Evolutionary conservation across 2,329 filamentous ascomycete genomes (phyloP).

Genomic region (Colletotrichum liaoningense): DNA sequence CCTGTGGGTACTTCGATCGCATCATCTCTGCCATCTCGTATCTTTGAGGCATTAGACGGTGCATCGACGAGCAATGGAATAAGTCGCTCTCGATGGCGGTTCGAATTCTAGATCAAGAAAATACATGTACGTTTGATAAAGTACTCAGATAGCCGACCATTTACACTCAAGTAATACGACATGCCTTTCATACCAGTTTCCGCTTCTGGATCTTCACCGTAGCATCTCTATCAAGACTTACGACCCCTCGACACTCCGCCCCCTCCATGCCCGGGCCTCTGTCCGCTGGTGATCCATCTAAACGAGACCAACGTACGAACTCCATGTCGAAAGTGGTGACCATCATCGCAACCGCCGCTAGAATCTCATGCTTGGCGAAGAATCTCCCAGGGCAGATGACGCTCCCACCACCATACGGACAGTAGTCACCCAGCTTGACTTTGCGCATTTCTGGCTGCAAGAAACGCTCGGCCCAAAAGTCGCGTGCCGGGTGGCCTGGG

Average conservation of each 20-base stretch:
- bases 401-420: constrained; percentile 41
- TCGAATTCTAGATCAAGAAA: not conserved
- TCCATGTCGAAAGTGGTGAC: constrained; percentile 38
- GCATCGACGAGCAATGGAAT: too few species aligned
- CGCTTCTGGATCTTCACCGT: constrained; percentile 34
- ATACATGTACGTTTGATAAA: not conserved
- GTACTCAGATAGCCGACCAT: not conserved
- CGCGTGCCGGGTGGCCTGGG: constrained; percentile 31
- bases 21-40: not conserved
- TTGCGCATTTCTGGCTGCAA: constrained; percentile 33
- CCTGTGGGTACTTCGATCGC: not conserved
- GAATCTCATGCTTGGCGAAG: constrained; percentile 43
- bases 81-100: not conserved
- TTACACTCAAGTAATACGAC: not conserved
- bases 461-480: constrained; percentile 41
- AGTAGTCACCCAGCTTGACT: constrained; percentile 37
- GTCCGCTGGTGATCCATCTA: constrained; percentile 31
- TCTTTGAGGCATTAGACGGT: too few species aligned
- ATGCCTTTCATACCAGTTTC: not conserved
- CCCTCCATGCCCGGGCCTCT: constrained; percentile 39
- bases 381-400: constrained; percentile 42
- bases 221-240: constrained; percentile 39
- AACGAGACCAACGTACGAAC: constrained; percentile 34
- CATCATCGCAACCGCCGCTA: constrained; percentile 38
- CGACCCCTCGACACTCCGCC: constrained; percentile 39